A percentile compares a stretch with the other conserved stretches of the same genome.
Evolutionary conservation across 2,329 filamentous ascomycete genomes (phyloP).

Genomic region (Corynespora cassiicola): DNA sequence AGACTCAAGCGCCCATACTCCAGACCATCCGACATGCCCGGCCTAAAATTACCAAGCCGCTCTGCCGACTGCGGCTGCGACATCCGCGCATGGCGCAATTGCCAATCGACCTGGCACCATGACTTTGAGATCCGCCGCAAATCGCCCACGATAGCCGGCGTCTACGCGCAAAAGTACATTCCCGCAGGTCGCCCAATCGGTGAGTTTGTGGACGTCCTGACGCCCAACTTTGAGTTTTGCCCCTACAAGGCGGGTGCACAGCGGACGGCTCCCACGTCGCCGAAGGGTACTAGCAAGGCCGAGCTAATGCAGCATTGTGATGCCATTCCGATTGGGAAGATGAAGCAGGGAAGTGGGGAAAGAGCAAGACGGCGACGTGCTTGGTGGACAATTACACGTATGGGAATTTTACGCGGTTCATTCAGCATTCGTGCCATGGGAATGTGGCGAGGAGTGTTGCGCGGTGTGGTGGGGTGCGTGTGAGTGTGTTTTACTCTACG

Average conservation of each 20-base stretch:
- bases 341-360: too few species aligned
- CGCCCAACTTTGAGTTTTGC: too few species aligned
- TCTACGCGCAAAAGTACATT: not conserved
- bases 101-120: not conserved
- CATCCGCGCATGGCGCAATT: not conserved
- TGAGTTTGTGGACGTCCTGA: not conserved
- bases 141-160: not conserved
- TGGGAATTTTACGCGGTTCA: not conserved
- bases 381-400: not conserved
- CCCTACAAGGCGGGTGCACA: not conserved
- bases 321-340: not conserved
- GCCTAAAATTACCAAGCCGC: too few species aligned
- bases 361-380: not conserved
- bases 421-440: not conserved
- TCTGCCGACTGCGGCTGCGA: not conserved
- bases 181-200: not conserved
- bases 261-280: not conserved
- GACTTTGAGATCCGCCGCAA: not conserved
- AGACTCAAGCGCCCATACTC: too few species aligned
- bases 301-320: not conserved
- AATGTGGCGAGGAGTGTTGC: not conserved
- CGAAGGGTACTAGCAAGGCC: not conserved
- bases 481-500: not conserved
- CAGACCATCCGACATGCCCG: too few species aligned
- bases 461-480: not conserved